Conservation (phyloP, 2,329 filamentous ascomycete genomes). For the Purpureocillium takamizusanense region DNA sequence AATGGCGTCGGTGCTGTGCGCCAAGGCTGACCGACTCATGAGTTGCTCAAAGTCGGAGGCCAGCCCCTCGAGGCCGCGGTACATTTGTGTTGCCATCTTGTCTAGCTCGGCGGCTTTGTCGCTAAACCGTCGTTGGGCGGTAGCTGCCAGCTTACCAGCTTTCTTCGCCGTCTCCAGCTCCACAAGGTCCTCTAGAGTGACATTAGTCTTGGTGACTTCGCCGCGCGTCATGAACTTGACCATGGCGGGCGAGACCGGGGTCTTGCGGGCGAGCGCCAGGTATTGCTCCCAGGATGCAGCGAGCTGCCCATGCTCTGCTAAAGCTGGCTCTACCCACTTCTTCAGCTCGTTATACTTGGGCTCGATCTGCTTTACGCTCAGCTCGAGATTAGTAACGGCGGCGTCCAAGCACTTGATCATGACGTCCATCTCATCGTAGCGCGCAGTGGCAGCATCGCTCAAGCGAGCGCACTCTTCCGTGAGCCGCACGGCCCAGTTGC, state of each 20-base stretch:
- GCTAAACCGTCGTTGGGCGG: conserved; percentile 50
- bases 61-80: conserved; percentile 51
- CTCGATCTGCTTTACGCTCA: conserved; percentile 63
- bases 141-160: conserved; percentile 57
- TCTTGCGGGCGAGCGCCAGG: conserved; percentile 52
- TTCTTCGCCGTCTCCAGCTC: conserved; percentile 64
- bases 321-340: conserved; percentile 59
- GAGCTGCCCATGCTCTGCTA: conserved; percentile 58
- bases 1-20: conserved; percentile 52
- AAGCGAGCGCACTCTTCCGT: conserved; percentile 61
- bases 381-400: conserved; percentile 75
- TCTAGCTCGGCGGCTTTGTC: conserved; percentile 53
- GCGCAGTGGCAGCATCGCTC: conserved; percentile 50
- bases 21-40: conserved; percentile 42
- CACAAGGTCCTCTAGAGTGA: conserved; percentile 66
- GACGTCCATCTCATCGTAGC: conserved; percentile 64
- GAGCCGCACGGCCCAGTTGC: conserved; percentile 67
- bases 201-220: conserved; percentile 34
- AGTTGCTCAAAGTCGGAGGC: conserved; percentile 55
- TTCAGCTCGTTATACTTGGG: conserved; percentile 62
- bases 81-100: conserved; percentile 49
- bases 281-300: conserved; percentile 60
- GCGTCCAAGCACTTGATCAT: conserved; percentile 76
- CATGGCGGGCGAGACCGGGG: conserved; percentile 59
- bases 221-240: conserved; percentile 52